phyloP scores from a whole-genome alignment of 192 early-diverging fungal species.

The Pilaira anomala region DNA sequence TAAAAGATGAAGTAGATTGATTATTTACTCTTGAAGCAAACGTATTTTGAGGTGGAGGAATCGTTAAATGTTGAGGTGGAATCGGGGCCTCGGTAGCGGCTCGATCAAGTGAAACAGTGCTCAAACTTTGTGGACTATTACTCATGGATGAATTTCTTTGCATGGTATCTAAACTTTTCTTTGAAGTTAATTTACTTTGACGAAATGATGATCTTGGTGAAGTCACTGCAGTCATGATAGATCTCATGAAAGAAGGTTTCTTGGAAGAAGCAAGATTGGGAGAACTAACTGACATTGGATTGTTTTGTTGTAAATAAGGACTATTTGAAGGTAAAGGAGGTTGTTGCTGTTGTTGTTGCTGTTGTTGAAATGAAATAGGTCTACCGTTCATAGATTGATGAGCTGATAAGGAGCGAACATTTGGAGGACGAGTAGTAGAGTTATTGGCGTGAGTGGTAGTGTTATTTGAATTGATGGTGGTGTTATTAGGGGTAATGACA shows the following conservation, averaged over 20 bases:
- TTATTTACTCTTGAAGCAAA: neutral
- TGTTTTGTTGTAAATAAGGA: slow-evolving; percentile 3
- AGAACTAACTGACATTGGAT: neutral
- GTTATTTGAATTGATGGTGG: no score
- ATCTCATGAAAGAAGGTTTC: slow-evolving; percentile 9
- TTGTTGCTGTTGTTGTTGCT: no score
- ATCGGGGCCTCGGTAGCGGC: neutral
- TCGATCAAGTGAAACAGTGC: neutral
- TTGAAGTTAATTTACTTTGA: slow-evolving; percentile 1
- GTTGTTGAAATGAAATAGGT: no score
- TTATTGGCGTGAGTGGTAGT: no score
- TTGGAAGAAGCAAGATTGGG: slow-evolving; percentile 11
- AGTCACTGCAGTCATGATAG: neutral
- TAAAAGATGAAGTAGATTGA: slow-evolving; percentile 11
- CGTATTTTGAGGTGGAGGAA: neutral
- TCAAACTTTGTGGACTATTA: neutral
- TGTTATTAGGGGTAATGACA: no score
- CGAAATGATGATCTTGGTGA: neutral
- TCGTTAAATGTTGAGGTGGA: slow-evolving; percentile 6
- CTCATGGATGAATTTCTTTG: neutral
- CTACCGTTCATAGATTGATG: no score
- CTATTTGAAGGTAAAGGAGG: no score
- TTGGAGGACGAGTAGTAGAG: no score
- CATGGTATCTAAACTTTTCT: neutral
- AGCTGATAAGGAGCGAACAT: no score